Evolutionary conservation across 495 filamentous ascomycete species (phyloP), one percentile per base, ranked within the genome.

Genomic region (Lindgomyces ingoldianus): DNA sequence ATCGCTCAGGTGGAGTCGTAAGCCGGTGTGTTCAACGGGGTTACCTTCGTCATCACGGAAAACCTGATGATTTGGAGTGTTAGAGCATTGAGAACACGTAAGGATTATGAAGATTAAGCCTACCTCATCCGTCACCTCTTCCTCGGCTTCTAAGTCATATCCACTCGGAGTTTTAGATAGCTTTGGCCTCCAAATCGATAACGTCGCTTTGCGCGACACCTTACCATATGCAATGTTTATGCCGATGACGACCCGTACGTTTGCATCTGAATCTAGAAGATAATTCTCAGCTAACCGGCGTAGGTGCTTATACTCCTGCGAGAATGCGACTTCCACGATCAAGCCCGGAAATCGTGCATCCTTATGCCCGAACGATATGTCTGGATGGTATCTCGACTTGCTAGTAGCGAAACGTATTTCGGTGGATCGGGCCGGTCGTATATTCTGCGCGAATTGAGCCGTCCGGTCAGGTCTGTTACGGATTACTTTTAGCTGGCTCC

Each of bases 311-410:
- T 53, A 57, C 62, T 74, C 74, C 67, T 74, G 70, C 41, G 71
- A 74, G 67, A 75, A 75, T 63, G 74, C 71, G 33, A 75, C 67
- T 68, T 77, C 74, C 41, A 75, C 68, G 24, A 75, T 65, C 21
- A 77, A 67, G 42, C 73, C 70, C 25, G 69, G 72, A 57, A 62
- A 74, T 50, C 54, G 57, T 59, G 75, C 66, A 39, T 69, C 48
- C 14, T 18, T 14, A 65, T 75, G 73, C 22, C 46, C 62, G 58
- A 75, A 77, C 42, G 67, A 71, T 49, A 70, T 51, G 64, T 76
- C 73, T 67, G 70, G 74, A 46, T 67, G 64, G 22, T 72, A 63
- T 65, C 59, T 65, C 36, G 64, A 69, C 50, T 24, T 50, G 21
- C 61, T 26, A 22, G 27, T 54, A 51, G 53, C 27, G 46, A 58